Conservation (phyloP, 768 basidiomycete species). For the Tylopilus vinaceipallidus region DNA sequence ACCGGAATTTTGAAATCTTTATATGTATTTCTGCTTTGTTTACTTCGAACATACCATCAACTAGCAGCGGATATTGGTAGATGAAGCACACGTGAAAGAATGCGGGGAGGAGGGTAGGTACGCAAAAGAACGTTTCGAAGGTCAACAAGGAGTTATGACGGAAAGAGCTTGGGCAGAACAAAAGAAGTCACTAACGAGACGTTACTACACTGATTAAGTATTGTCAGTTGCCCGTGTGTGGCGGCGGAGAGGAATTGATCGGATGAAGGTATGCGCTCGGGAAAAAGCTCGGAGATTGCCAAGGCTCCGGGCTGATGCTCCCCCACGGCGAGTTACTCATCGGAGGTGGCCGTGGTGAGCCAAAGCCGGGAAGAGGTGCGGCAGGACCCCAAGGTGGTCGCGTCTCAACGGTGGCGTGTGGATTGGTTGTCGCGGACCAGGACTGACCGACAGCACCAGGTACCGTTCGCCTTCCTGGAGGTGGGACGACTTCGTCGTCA, state of each 20-base stretch:
- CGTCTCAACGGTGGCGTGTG: slow-evolving; percentile 40
- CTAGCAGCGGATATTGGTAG: slow-evolving; percentile 20
- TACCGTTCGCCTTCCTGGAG: slow-evolving; percentile 43
- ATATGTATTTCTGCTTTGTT: slow-evolving; percentile 37
- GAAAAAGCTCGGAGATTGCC: slow-evolving; percentile 52
- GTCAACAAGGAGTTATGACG: slow-evolving; percentile 4
- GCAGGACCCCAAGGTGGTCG: slow-evolving; percentile 49
- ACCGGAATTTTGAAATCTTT: slow-evolving; percentile 35
- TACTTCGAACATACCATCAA: slow-evolving; percentile 20
- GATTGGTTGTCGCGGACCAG: slow-evolving; percentile 48
- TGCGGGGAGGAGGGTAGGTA: neutral
- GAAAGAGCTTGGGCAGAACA: no score
- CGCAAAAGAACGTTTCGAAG: slow-evolving; percentile 17
- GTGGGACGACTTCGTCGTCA: slow-evolving; percentile 73
- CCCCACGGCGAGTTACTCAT: slow-evolving; percentile 43
- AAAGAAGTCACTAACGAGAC: slow-evolving; percentile 10
- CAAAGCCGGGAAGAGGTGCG: slow-evolving; percentile 34
- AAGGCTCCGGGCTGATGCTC: slow-evolving; percentile 38
- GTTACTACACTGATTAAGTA: slow-evolving; percentile 25
- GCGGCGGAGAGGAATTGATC: slow-evolving; percentile 50
- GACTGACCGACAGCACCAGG: slow-evolving; percentile 43
- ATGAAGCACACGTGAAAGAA: slow-evolving; percentile 25
- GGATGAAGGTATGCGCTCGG: slow-evolving; percentile 46
- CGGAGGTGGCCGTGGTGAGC: slow-evolving; percentile 34
- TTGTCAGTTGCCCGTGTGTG: slow-evolving; percentile 32